These are phyloP conservation scores for Pelargonium myrrhifolium DNA, from an alignment of 441 rosid genomes.

Conservation along the genomic window DNA sequence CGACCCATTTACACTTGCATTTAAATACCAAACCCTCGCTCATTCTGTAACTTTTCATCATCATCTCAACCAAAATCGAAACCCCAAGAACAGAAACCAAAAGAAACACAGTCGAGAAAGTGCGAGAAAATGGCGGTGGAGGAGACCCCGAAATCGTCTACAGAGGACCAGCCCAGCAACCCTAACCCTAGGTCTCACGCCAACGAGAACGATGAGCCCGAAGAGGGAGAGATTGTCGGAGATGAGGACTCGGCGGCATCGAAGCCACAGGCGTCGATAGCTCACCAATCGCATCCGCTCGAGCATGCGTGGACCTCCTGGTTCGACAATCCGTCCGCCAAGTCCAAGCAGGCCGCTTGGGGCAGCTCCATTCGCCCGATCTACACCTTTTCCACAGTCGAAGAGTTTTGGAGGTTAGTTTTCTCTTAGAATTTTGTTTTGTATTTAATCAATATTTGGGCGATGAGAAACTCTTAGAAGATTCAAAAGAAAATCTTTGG, in stretches of 20 bases:
- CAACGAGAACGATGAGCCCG: constrained; percentile 36
- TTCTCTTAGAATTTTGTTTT: background rate
- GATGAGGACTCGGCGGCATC: constrained; percentile 26
- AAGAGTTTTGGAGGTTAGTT: constrained; percentile 76
- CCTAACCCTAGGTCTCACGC: constrained; percentile 23
- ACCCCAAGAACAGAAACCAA: too few species aligned
- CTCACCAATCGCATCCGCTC: constrained; percentile 49
- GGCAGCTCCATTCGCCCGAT: constrained; percentile 68
- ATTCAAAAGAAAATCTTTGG: too few species aligned
- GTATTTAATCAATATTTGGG: too few species aligned
- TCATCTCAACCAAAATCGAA: too few species aligned
- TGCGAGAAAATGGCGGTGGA: constrained; percentile 50
- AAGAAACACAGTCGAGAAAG: too few species aligned
- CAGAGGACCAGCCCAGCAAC: constrained; percentile 24
- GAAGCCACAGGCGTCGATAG: constrained; percentile 23
- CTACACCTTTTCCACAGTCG: constrained; percentile 55
- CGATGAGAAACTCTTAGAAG: too few species aligned
- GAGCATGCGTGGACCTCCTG: constrained; percentile 84
- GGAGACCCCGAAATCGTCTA: constrained; percentile 31
- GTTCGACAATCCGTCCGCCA: constrained; percentile 64
- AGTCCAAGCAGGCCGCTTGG: constrained; percentile 53
- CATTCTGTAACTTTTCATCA: too few species aligned
- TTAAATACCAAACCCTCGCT: too few species aligned
- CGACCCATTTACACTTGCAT: too few species aligned
- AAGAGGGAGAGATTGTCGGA: constrained; percentile 63